Percentiles rank a stretch among this genome's conserved stretches.
Conservation (phyloP, 148 eudicot genomes). For the Rhododendron williamsianum region DNA sequence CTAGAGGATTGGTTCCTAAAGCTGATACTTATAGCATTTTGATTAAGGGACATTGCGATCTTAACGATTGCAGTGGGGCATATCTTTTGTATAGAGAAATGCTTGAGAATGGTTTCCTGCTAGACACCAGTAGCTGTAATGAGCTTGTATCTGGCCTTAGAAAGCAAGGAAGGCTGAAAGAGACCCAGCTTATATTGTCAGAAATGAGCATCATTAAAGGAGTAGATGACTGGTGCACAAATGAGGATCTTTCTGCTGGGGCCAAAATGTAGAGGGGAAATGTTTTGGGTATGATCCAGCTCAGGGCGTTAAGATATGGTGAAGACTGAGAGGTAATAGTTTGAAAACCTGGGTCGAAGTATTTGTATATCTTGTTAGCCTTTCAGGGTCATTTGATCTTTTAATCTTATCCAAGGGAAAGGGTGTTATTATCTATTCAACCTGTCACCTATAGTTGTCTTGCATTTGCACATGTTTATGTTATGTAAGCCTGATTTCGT, state of each 20-base stretch:
- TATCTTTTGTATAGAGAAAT: conserved; percentile 68
- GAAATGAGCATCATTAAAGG: conserved; percentile 65
- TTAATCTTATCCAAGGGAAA: neutral
- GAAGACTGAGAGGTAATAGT: neutral
- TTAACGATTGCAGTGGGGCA: conserved; percentile 42
- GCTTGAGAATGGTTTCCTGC: conserved; percentile 44
- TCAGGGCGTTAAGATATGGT: neutral
- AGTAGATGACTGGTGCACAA: conserved; percentile 27
- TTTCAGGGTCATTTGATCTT: neutral
- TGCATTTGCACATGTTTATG: neutral
- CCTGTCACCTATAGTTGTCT: neutral
- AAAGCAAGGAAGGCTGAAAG: conserved; percentile 49
- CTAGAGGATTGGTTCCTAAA: conserved; percentile 43
- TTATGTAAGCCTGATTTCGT: too few relatives aligned
- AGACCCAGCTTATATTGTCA: conserved; percentile 45
- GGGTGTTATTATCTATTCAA: neutral
- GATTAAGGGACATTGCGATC: conserved; percentile 54
- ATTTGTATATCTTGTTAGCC: neutral
- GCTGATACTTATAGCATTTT: conserved; percentile 60
- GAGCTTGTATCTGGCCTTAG: conserved; percentile 67
- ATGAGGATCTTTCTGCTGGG: conserved; percentile 35
- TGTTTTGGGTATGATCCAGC: neutral
- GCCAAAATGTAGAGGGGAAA: conserved; percentile 23
- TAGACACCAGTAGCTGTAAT: conserved; percentile 33
- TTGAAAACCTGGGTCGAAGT: neutral